phyloP scores from a whole-genome alignment of 2,329 filamentous ascomycete genomes.

The Cytospora chrysosperma region DNA sequence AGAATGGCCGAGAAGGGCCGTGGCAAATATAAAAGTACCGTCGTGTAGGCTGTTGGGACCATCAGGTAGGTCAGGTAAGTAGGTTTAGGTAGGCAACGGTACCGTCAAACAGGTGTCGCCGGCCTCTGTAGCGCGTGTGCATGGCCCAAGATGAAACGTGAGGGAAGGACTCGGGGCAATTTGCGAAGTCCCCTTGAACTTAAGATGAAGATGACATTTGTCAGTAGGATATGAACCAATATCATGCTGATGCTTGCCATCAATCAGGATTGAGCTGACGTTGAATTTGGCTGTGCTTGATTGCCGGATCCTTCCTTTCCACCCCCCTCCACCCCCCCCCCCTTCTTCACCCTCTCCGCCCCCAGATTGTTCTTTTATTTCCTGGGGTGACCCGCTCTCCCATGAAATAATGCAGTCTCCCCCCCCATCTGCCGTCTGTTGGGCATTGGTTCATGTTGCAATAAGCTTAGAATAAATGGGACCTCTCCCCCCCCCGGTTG shows the following conservation, averaged over 20 bases:
- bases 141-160: slow-evolving; percentile 17
- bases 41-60: too few species aligned
- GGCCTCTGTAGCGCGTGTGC: too few species aligned
- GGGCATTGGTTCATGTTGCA: background rate
- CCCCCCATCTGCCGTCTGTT: background rate
- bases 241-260: too few species aligned
- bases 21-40: too few species aligned
- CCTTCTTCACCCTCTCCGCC: too few species aligned
- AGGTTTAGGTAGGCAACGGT: too few species aligned
- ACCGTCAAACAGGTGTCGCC: too few species aligned
- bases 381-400: slow-evolving; percentile 5
- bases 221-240: background rate
- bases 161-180: slow-evolving; percentile 10
- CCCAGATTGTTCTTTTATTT: background rate
- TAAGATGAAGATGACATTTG: too few species aligned
- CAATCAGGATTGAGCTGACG: slow-evolving; percentile 8
- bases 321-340: too few species aligned
- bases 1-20: too few species aligned
- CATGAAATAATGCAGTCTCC: too few species aligned
- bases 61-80: background rate
- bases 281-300: slow-evolving; percentile 10
- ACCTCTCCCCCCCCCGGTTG: too few species aligned
- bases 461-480: background rate
- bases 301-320: background rate
- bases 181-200: background rate